Evolutionary conservation across 345 rosid genomes (phyloP).

Genomic region (Erysimum cheiranthoides): DNA sequence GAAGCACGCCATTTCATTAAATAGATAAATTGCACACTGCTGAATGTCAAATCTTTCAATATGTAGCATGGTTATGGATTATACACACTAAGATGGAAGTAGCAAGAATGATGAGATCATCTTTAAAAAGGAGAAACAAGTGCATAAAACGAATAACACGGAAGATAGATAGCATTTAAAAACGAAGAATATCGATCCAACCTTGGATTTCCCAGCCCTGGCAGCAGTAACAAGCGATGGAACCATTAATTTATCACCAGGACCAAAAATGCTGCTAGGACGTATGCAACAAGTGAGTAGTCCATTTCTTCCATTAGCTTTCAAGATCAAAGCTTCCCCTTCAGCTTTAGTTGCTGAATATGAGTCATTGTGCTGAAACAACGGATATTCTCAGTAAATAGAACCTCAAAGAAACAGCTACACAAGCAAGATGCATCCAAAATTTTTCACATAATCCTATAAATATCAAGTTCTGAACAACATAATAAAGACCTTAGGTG

Average conservation of each 20-base stretch:
- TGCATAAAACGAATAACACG: background rate
- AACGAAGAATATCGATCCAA: slow-evolving; percentile 36
- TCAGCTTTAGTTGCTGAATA: slow-evolving; percentile 92
- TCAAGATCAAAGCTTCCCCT: slow-evolving; percentile 73
- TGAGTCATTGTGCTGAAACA: slow-evolving; percentile 81
- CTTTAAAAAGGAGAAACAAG: background rate
- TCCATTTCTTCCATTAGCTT: slow-evolving; percentile 75
- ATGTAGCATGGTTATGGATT: background rate
- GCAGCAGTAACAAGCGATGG: slow-evolving; percentile 87
- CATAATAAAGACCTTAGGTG: slow-evolving; percentile 58
- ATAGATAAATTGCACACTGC: background rate
- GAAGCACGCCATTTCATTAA: background rate
- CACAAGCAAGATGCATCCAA: background rate
- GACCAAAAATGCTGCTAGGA: slow-evolving; percentile 94
- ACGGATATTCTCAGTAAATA: background rate
- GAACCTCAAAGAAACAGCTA: slow-evolving; percentile 12
- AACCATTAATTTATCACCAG: slow-evolving; percentile 86
- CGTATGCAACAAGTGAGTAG: slow-evolving; percentile 92
- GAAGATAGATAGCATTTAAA: background rate
- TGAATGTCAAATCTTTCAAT: background rate
- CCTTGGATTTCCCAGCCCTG: slow-evolving; percentile 92
- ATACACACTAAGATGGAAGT: background rate
- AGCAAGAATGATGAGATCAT: background rate
- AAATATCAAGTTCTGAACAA: background rate
- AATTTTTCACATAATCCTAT: background rate